These are phyloP conservation scores for Ensete glaucum DNA, from an alignment of 176 grass and related monocot species.

Conservation along the genomic window DNA sequence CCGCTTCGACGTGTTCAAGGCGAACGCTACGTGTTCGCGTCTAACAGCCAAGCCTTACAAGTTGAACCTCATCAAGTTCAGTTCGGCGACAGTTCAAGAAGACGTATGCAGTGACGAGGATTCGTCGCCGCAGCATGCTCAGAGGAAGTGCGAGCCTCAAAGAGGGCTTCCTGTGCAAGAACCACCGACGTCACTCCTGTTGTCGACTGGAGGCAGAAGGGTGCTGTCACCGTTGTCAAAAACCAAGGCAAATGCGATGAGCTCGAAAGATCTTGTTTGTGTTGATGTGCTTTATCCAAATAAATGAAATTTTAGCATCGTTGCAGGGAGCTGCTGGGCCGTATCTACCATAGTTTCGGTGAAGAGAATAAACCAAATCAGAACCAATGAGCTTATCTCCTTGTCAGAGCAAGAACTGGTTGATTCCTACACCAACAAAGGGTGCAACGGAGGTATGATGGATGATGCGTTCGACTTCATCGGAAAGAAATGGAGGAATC, in stretches of 20 bases:
- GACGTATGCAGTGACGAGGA: conserved; percentile 16
- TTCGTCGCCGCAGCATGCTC: not conserved
- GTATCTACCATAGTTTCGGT: conserved; percentile 58
- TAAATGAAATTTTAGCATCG: not conserved
- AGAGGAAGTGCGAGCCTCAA: not conserved
- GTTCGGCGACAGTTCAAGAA: conserved; percentile 28
- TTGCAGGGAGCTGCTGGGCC: conserved; percentile 72
- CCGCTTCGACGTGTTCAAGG: conserved; percentile 35
- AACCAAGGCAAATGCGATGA: conserved; percentile 28
- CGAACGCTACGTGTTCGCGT: conserved; percentile 26
- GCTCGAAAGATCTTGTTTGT: not conserved
- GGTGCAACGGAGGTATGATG: conserved; percentile 78
- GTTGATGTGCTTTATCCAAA: not conserved
- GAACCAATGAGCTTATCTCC: conserved; percentile 37
- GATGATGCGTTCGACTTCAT: conserved; percentile 74
- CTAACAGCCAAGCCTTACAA: conserved; percentile 30
- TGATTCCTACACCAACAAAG: conserved; percentile 37
- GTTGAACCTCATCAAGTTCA: conserved; percentile 32
- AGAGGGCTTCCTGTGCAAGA: conserved; percentile 16
- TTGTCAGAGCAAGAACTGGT: conserved; percentile 83
- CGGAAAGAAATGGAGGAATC: conserved; percentile 45
- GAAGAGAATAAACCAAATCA: conserved; percentile 71
- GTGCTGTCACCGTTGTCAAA: conserved; percentile 24
- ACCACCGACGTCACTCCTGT: conserved; percentile 4
- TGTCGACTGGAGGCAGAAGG: conserved; percentile 29